Percentiles rank a stretch among this genome's conserved stretches.
Evolutionary conservation across 306 rosid species (phyloP).

Genomic region (Rubus parviflorus): DNA sequence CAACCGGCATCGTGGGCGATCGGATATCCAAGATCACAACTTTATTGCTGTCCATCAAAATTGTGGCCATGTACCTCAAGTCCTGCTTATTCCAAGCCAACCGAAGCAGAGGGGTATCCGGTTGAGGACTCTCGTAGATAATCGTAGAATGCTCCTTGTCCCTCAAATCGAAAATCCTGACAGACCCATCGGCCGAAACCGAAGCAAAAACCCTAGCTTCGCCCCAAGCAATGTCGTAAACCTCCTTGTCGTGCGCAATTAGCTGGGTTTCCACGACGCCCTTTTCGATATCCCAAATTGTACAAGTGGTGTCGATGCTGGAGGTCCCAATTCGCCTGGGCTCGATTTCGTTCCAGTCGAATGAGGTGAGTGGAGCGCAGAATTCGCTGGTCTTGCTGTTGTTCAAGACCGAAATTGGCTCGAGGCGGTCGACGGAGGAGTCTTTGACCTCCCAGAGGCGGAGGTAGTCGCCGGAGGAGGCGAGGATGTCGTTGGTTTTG

Average conservation of each 20-base stretch:
- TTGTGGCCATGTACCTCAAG: conserved; percentile 87
- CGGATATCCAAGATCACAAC: conserved; percentile 88
- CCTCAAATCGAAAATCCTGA: conserved; percentile 77
- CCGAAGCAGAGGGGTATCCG: conserved; percentile 86
- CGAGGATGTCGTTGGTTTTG: conserved; percentile 60
- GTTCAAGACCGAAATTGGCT: conserved; percentile 70
- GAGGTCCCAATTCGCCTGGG: conserved; percentile 83
- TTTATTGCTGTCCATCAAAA: conserved; percentile 81
- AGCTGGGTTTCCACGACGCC: conserved; percentile 88
- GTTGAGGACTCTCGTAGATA: conserved; percentile 91
- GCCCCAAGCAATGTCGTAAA: conserved; percentile 93
- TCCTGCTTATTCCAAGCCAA: conserved; percentile 99
- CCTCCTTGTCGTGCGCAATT: conserved; percentile 97
- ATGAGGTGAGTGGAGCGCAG: conserved; percentile 91
- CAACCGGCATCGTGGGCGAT: conserved; percentile 85
- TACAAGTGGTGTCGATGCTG: conserved; percentile 93
- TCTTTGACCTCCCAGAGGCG: conserved; percentile 94
- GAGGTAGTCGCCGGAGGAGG: conserved; percentile 95
- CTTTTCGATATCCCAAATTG: conserved; percentile 86
- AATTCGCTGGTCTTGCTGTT: conserved; percentile 84
- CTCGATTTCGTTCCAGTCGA: conserved; percentile 94
- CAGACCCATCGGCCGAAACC: conserved; percentile 96
- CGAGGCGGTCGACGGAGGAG: conserved; percentile 38
- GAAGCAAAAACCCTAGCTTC: conserved; percentile 91
- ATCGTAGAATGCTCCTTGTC: conserved; percentile 96